These are phyloP conservation scores for Erysimum cheiri DNA, from an alignment of 441 rosid species.

Conservation along the genomic window DNA sequence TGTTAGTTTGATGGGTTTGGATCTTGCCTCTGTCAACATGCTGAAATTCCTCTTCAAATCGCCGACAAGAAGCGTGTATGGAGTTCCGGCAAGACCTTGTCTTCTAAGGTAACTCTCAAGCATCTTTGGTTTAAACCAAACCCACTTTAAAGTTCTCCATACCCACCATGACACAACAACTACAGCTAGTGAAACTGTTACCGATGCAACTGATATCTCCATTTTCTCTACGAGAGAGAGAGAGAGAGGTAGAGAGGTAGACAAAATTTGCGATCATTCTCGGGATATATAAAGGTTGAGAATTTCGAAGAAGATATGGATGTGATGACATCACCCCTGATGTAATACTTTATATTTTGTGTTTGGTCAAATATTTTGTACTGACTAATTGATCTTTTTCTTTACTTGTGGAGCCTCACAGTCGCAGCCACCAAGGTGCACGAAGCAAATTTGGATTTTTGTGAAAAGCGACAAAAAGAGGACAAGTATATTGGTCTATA, in stretches of 20 bases:
- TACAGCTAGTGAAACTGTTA: conserved; percentile 14
- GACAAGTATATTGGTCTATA: background rate
- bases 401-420: conserved; percentile 22
- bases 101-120: conserved; percentile 40
- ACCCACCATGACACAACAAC: conserved; percentile 22
- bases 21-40: conserved; percentile 29
- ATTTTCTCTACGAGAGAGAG: background rate
- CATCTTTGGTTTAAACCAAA: conserved; percentile 47
- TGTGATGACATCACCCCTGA: conserved; percentile 8
- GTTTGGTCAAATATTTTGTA: background rate
- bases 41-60: conserved; percentile 33
- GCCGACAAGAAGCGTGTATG: conserved; percentile 37
- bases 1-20: conserved; percentile 34
- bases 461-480: conserved; percentile 2
- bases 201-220: conserved; percentile 11
- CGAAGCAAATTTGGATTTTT: conserved; percentile 19
- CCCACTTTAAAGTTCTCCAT: conserved; percentile 33
- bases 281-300: background rate
- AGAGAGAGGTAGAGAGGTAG: background rate
- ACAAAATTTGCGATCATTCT: background rate
- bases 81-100: conserved; percentile 42
- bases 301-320: background rate
- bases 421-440: background rate
- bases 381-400: background rate
- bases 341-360: background rate